Conservation (phyloP, 352 stramenopile genomes). For the Globisporangium carolinianum region DNA sequence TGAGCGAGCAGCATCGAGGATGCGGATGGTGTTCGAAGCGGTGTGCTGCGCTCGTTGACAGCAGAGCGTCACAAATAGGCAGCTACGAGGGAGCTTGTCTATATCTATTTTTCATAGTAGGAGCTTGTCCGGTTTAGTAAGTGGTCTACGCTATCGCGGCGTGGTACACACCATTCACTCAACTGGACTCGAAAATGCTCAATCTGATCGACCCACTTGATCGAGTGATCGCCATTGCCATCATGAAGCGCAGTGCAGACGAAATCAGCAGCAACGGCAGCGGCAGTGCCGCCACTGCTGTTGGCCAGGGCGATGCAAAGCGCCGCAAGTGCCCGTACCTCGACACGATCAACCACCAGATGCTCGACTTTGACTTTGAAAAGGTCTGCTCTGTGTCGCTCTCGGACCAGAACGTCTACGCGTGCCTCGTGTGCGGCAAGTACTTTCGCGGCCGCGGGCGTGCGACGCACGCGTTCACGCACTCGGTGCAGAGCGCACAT, state of each 20-base stretch:
- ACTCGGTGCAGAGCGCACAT: constrained; percentile 94
- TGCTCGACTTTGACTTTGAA: constrained; percentile 99
- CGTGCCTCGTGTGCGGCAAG: constrained; percentile 98
- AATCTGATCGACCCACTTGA: too few species aligned
- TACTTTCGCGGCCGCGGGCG: constrained; percentile 95
- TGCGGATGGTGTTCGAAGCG: too few species aligned
- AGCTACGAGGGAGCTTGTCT: too few species aligned
- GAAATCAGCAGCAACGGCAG: constrained; percentile 13
- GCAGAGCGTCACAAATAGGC: too few species aligned
- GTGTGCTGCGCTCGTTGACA: too few species aligned
- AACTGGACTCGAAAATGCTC: too few species aligned
- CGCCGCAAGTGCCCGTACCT: constrained; percentile 96
- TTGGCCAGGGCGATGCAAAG: constrained; percentile 24
- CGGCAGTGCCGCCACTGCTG: not conserved
- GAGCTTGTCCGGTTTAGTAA: too few species aligned
- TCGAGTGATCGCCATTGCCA: not conserved
- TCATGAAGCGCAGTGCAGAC: constrained; percentile 44
- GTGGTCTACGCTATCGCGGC: too few species aligned
- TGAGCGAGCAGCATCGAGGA: constrained; percentile 1
- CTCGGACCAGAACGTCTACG: constrained; percentile 97
- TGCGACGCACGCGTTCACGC: constrained; percentile 94
- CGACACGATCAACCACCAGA: constrained; percentile 96
- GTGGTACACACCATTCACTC: too few species aligned
- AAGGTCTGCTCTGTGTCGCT: constrained; percentile 96
- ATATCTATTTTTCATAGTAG: too few species aligned